phyloP scores from a whole-genome alignment of 495 filamentous ascomycete genomes.

The Neurospora sp. region DNA sequence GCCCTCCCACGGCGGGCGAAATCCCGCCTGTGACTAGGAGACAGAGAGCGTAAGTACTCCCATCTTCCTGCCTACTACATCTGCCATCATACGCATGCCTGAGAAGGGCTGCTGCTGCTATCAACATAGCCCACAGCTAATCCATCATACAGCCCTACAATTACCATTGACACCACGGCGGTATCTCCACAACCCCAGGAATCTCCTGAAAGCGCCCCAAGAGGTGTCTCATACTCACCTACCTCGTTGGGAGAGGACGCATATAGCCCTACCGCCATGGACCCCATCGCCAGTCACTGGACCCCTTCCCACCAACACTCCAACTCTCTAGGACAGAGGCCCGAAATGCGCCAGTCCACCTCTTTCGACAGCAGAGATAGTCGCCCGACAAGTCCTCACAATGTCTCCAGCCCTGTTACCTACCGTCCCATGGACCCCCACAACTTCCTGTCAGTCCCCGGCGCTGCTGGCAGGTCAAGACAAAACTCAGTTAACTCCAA shows the following conservation, averaged over 20 bases:
- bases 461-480: slow-evolving; percentile 33
- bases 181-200: slow-evolving; percentile 26
- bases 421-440: slow-evolving; percentile 35
- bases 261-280: slow-evolving; percentile 34
- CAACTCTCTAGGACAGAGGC: slow-evolving; percentile 24
- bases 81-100: neutral
- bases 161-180: slow-evolving; percentile 67
- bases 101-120: neutral
- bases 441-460: slow-evolving; percentile 41
- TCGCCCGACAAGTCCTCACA: slow-evolving; percentile 82
- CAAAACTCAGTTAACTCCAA: slow-evolving; percentile 47
- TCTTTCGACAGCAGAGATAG: slow-evolving; percentile 71
- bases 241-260: slow-evolving; percentile 35
- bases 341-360: slow-evolving; percentile 48
- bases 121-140: slow-evolving; percentile 1
- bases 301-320: slow-evolving; percentile 34
- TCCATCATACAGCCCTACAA: slow-evolving; percentile 45
- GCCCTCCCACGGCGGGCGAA: neutral
- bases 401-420: slow-evolving; percentile 63
- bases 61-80: neutral
- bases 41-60: slow-evolving; percentile 14
- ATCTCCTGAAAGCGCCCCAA: slow-evolving; percentile 7
- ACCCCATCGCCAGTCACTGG: slow-evolving; percentile 33
- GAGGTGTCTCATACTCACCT: slow-evolving; percentile 26
- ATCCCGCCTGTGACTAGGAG: neutral